A percentile compares a stretch with the other conserved stretches of the same genome.
Conservation (phyloP, 2,329 filamentous ascomycete genomes). For the Alternaria ventricosa region DNA sequence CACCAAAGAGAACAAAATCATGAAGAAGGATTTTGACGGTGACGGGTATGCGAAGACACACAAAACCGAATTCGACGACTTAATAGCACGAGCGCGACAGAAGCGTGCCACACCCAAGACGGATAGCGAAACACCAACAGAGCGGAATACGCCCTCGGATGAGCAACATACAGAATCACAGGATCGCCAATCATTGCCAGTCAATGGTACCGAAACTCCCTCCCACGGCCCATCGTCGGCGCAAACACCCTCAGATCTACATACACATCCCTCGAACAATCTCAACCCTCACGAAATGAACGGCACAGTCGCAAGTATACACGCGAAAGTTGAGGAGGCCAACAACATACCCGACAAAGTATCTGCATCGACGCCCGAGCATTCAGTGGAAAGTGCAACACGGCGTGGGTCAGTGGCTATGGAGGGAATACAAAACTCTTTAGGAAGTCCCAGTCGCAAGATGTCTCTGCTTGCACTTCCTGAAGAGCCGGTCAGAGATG, state of each 20-base stretch:
- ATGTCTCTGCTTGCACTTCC: constrained; percentile 55
- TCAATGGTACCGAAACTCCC: constrained; percentile 5
- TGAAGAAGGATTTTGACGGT: constrained; percentile 88
- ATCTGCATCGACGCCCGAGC: constrained; percentile 14
- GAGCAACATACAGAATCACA: not conserved
- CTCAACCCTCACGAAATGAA: constrained; percentile 31
- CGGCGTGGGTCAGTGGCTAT: not conserved
- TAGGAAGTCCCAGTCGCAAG: constrained; percentile 39
- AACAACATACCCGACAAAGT: constrained; percentile 16
- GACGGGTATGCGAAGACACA: constrained; percentile 76
- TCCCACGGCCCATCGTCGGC: not conserved
- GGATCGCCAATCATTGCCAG: not conserved
- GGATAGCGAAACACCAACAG: constrained; percentile 17
- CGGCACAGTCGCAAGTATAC: constrained; percentile 30
- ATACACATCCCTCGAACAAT: not conserved
- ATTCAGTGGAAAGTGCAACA: constrained; percentile 3
- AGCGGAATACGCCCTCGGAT: constrained; percentile 14
- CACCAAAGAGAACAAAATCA: constrained; percentile 59
- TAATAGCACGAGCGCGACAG: constrained; percentile 78
- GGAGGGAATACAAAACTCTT: constrained; percentile 28
- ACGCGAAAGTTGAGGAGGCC: constrained; percentile 29
- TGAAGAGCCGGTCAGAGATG: constrained; percentile 50
- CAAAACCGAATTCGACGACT: constrained; percentile 74
- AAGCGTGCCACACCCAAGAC: constrained; percentile 53
- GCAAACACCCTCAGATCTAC: constrained; percentile 1